Evolutionary conservation across 805 yeast genomes (phyloP).

Genomic region (Ogataea nonfermentans): DNA sequence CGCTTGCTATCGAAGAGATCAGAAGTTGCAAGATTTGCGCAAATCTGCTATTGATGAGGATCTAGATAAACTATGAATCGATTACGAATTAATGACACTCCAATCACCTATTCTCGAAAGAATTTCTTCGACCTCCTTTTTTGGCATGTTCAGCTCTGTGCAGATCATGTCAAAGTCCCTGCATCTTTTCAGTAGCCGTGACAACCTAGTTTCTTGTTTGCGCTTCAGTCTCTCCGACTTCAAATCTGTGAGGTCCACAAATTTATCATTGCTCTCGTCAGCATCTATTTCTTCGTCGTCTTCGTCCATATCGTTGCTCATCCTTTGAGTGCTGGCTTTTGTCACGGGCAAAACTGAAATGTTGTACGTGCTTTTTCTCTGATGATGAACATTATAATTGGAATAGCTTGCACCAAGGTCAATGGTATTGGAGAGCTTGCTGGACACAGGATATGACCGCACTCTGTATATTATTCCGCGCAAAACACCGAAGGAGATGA

Average conservation of each 20-base stretch:
- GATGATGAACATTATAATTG: slow-evolving; percentile 6
- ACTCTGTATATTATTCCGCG: slow-evolving; percentile 82
- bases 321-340: slow-evolving; percentile 19
- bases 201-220: slow-evolving; percentile 36
- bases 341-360: slow-evolving; percentile 21
- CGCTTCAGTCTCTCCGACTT: slow-evolving; percentile 22
- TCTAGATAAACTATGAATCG: slow-evolving; percentile 15
- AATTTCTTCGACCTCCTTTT: slow-evolving; percentile 51
- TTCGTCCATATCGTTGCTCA: slow-evolving; percentile 22
- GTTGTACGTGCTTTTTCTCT: slow-evolving; percentile 15
- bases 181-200: slow-evolving; percentile 47
- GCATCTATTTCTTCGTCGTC: slow-evolving; percentile 9
- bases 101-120: slow-evolving; percentile 47
- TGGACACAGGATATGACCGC: slow-evolving; percentile 67
- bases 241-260: slow-evolving; percentile 22
- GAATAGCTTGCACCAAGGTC: slow-evolving; percentile 27
- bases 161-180: slow-evolving; percentile 66
- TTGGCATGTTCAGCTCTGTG: slow-evolving; percentile 60
- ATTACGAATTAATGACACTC: slow-evolving; percentile 40
- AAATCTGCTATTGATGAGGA: slow-evolving; percentile 20
- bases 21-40: slow-evolving; percentile 16
- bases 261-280: slow-evolving; percentile 24
- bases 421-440: slow-evolving; percentile 37
- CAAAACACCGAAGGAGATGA: slow-evolving; percentile 82
- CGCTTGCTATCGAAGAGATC: slow-evolving; percentile 34